Percentiles rank a stretch among this genome's conserved stretches.
phyloP scores from a whole-genome alignment of 1,139 yeast species.

The Eremothecium coryli region DNA sequence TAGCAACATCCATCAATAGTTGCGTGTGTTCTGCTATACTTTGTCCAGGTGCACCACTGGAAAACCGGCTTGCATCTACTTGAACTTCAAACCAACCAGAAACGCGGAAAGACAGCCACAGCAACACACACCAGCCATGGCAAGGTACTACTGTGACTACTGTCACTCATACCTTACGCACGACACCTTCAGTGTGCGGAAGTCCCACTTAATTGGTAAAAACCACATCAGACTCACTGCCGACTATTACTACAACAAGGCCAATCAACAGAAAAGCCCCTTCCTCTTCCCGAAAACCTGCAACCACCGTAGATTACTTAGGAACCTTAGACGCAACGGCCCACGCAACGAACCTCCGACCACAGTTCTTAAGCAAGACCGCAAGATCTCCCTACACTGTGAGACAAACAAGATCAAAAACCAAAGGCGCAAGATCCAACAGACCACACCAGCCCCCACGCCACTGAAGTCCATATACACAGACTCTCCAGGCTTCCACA shows the following conservation, averaged over 20 bases:
- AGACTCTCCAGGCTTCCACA: conserved; percentile 28
- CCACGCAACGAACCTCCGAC: not conserved
- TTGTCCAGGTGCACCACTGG: too few species aligned
- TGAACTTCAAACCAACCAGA: too few species aligned
- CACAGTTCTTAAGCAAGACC: not conserved
- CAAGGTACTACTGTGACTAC: conserved; percentile 69
- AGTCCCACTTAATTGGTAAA: conserved; percentile 72
- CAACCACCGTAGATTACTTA: conserved; percentile 3
- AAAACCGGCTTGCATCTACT: too few species aligned
- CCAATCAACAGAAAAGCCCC: conserved; percentile 5
- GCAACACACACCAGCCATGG: too few species aligned
- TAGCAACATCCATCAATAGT: too few species aligned
- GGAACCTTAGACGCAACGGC: not conserved
- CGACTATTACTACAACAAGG: conserved; percentile 47
- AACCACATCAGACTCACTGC: conserved; percentile 70
- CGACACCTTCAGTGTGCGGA: conserved; percentile 79
- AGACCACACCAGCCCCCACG: conserved; percentile 3
- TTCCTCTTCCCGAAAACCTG: conserved; percentile 1
- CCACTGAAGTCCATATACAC: conserved; percentile 17
- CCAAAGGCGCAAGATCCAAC: conserved; percentile 1
- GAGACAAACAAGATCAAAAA: conserved; percentile 10
- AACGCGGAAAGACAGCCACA: too few species aligned
- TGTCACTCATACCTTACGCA: conserved; percentile 82
- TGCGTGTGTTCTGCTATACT: too few species aligned
- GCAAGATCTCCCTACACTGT: conserved; percentile 9